These are phyloP conservation scores for Termitomyces sp. DNA, from an alignment of 768 basidiomycete species.

Conservation along the genomic window DNA sequence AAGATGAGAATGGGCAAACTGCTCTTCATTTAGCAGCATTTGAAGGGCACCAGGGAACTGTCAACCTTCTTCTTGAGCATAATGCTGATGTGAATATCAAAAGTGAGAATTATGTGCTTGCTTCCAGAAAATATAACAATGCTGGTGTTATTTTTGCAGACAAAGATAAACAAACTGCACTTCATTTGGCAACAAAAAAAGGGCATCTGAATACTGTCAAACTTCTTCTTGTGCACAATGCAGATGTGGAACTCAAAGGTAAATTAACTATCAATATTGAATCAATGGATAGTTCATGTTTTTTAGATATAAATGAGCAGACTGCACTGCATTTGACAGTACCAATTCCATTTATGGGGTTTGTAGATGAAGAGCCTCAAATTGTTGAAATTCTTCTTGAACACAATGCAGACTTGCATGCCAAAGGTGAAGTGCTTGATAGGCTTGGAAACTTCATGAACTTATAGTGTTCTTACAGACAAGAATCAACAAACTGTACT, in stretches of 20 bases:
- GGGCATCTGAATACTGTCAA: not conserved
- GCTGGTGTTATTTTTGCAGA: not conserved
- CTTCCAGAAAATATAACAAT: too few species aligned
- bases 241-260: not conserved
- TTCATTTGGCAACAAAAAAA: not conserved
- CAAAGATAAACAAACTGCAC: not conserved
- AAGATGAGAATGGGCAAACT: not conserved
- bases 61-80: not conserved
- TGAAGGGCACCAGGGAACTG: not conserved
- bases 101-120: not conserved
- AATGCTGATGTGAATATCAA: not conserved
- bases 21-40: not conserved
- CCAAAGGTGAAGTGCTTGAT: not conserved
- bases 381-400: not conserved
- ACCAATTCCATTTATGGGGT: too few species aligned
- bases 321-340: not conserved
- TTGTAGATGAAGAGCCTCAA: not conserved
- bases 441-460: not conserved
- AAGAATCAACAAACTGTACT: not conserved
- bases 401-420: not conserved
- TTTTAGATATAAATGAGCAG: not conserved
- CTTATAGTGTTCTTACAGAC: not conserved
- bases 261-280: too few species aligned
- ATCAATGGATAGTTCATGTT: too few species aligned
- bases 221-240: not conserved